These are phyloP conservation scores for Aspergillus nanangensis DNA, from an alignment of 495 filamentous ascomycete species.

Conservation along the genomic window DNA sequence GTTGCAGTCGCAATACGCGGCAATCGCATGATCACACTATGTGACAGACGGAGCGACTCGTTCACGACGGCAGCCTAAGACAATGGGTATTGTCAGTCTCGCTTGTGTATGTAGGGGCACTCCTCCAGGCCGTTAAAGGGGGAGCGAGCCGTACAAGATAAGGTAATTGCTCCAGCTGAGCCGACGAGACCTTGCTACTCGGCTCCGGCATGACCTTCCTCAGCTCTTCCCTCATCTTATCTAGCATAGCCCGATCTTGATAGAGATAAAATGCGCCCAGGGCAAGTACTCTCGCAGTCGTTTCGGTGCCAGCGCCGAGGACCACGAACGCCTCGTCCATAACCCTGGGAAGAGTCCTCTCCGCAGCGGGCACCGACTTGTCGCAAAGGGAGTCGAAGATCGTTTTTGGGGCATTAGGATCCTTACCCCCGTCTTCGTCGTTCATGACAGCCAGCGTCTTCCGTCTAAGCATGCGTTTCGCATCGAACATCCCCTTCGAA, in stretches of 20 bases:
- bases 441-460: too few relatives aligned
- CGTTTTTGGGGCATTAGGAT: background rate
- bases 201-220: conserved; percentile 24
- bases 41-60: conserved; percentile 44
- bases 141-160: conserved; percentile 32
- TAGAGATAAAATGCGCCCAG: conserved; percentile 19
- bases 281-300: conserved; percentile 26
- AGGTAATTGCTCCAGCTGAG: conserved; percentile 45
- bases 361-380: conserved; percentile 16
- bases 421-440: too few relatives aligned
- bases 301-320: conserved; percentile 40
- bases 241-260: conserved; percentile 3
- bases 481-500: conserved; percentile 14
- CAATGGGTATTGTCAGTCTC: too few relatives aligned
- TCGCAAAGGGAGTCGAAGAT: conserved; percentile 21
- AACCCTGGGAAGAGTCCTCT: conserved; percentile 24
- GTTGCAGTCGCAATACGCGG: conserved; percentile 36
- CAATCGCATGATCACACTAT: conserved; percentile 36
- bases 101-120: too few relatives aligned
- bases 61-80: conserved; percentile 36
- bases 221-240: conserved; percentile 27
- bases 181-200: conserved; percentile 21
- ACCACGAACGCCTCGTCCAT: conserved; percentile 35
- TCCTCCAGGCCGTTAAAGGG: too few relatives aligned
- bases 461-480: background rate